These are phyloP conservation scores for Kluyveromyces nonfermentans DNA, from an alignment of 805 yeast species.

Conservation along the genomic window DNA sequence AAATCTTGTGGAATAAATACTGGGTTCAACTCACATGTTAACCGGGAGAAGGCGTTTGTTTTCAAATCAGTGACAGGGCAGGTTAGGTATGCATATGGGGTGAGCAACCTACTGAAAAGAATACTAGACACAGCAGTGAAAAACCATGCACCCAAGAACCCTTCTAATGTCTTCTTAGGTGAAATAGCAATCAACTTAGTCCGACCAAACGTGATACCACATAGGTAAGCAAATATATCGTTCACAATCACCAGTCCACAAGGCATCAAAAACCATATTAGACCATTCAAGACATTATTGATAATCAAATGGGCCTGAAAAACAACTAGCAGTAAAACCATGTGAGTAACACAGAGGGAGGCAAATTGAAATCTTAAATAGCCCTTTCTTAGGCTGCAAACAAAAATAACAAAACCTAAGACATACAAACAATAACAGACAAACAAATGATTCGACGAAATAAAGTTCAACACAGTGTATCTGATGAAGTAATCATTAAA, in stretches of 20 bases:
- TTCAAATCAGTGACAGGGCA: slow-evolving; percentile 76
- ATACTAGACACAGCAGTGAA: slow-evolving; percentile 76
- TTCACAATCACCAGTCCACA: slow-evolving; percentile 86
- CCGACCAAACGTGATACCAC: slow-evolving; percentile 93
- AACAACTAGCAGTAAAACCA: slow-evolving; percentile 83
- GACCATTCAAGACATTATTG: slow-evolving; percentile 78
- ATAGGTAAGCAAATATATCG: slow-evolving; percentile 91
- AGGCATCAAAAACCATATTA: slow-evolving; percentile 92
- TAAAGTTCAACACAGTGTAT: slow-evolving; percentile 37
- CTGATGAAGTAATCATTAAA: slow-evolving; percentile 37
- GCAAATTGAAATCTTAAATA: slow-evolving; percentile 87
- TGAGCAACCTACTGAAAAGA: slow-evolving; percentile 51
- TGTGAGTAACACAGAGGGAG: slow-evolving; percentile 87
- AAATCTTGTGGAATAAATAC: slow-evolving; percentile 77
- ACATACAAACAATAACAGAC: slow-evolving; percentile 77
- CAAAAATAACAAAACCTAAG: slow-evolving; percentile 83
- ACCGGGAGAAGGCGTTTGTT: slow-evolving; percentile 47
- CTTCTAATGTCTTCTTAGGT: slow-evolving; percentile 96
- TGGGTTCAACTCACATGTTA: slow-evolving; percentile 77
- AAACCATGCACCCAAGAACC: slow-evolving; percentile 95
- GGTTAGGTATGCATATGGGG: slow-evolving; percentile 63
- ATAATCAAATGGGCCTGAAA: slow-evolving; percentile 91
- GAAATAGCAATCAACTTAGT: slow-evolving; percentile 89
- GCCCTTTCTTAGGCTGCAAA: slow-evolving; percentile 80
- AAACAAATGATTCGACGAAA: slow-evolving; percentile 74